Base-by-base conservation (phyloP, 1,284 basidiomycete genomes). In the Tilletia caries region DNA sequence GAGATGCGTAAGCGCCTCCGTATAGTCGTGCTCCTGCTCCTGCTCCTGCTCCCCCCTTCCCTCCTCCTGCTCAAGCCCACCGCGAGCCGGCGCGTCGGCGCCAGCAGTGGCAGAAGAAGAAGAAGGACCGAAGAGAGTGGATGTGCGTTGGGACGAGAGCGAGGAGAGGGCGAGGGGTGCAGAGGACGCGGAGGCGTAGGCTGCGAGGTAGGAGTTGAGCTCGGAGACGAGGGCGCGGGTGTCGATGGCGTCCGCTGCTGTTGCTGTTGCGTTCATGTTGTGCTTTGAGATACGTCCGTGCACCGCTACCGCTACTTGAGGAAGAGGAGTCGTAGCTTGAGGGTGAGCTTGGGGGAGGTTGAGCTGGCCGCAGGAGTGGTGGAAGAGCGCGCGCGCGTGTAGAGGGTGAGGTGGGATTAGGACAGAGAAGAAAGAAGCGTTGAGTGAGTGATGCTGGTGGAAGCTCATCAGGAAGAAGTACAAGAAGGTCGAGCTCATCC, bases 201-300 rank as follows among this genome's bases (percentile, higher is more conserved):
- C 58, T 33, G 58, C 58, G 18, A 62, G 58, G 32, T 62, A 62
- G 27, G 58, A 62, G 58, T 62, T 62, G 29, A 62, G 58, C 58
- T 62, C 58, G 32, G 58, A 62, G 18, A 62, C 58, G 58, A 62
- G 58, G 13, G 58, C 32, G 32, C 58, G 27, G 58, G 58, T 62
- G 18, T 62, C 58, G 58, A 62, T 62, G 1, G 18, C 6, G 48
- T 50, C 48, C 8, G 48, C 20, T 41, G 37, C 37, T 41, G 37
- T 41, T 41, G 37, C 37, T 41, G 2, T 41, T 41, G 10, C 37
- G 37, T 41, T 41, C 37, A 41, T 41, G 37, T 6, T 2, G n/a
- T 50, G 48, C 48, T 5, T 25, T 50, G 48, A 50, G 48, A 25
- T 13, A 50, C 48, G 48, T 50, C 20, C 18, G 48, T 50, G 23